These are phyloP conservation scores for Parastagonospora nodorum DNA, from an alignment of 2,329 filamentous ascomycete species.

Conservation along the genomic window DNA sequence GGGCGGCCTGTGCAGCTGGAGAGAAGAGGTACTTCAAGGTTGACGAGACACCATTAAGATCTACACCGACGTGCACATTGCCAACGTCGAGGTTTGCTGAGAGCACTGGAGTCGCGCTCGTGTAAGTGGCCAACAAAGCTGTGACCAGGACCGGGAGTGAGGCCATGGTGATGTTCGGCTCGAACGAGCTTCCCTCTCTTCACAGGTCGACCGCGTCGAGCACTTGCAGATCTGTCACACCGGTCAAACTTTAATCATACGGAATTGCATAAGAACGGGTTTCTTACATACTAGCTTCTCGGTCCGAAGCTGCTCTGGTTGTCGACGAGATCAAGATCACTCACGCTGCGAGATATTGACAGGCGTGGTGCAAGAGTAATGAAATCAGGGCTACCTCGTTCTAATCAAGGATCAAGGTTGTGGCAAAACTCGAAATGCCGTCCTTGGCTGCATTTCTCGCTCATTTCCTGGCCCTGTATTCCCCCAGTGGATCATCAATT, in stretches of 20 bases:
- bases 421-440: slow-evolving; percentile 4
- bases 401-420: not conserved
- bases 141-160: slow-evolving; percentile 26
- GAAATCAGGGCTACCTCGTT: not conserved
- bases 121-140: slow-evolving; percentile 25
- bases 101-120: slow-evolving; percentile 26
- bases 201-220: slow-evolving; percentile 10
- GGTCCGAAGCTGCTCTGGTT: not conserved
- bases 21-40: slow-evolving; percentile 28
- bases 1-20: slow-evolving; percentile 12
- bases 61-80: slow-evolving; percentile 20
- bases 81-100: slow-evolving; percentile 4
- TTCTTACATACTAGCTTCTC: not conserved
- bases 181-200: slow-evolving; percentile 1
- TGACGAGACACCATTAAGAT: slow-evolving; percentile 24
- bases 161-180: slow-evolving; percentile 13
- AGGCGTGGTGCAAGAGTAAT: not conserved
- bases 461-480: slow-evolving; percentile 1
- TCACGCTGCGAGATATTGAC: not conserved
- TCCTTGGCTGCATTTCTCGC: slow-evolving; percentile 4
- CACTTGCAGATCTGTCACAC: slow-evolving; percentile 11
- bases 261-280: no score
- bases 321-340: not conserved
- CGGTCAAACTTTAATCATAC: slow-evolving; percentile 7
- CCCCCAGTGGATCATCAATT: not conserved